These are phyloP conservation scores for Russula earlei DNA, from an alignment of 768 basidiomycete genomes.

Conservation along the genomic window DNA sequence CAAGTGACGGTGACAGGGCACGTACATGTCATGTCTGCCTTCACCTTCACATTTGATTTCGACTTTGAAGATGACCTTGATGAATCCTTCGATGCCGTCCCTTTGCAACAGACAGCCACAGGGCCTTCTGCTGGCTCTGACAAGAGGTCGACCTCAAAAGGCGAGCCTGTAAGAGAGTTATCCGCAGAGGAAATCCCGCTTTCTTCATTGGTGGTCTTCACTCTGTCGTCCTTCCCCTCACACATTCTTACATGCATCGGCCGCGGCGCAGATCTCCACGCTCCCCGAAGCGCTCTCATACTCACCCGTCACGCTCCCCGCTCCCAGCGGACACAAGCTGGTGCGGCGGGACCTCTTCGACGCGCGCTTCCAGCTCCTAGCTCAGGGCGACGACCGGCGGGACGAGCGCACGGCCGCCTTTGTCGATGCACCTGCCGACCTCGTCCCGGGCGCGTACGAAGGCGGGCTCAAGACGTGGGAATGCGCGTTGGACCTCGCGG, in stretches of 20 bases:
- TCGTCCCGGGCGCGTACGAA: constrained; percentile 89
- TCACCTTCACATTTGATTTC: constrained; percentile 58
- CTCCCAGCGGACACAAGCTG: constrained; percentile 29
- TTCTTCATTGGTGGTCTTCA: constrained; percentile 25
- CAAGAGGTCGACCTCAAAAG: background rate
- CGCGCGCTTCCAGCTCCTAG: constrained; percentile 88
- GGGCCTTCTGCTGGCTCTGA: background rate
- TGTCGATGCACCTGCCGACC: constrained; percentile 77
- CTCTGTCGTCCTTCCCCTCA: background rate
- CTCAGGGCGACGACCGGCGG: constrained; percentile 29
- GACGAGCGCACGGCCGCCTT: constrained; percentile 36
- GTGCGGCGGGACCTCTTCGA: constrained; percentile 87
- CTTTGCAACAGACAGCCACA: background rate
- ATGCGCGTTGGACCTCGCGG: constrained; percentile 80
- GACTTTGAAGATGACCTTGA: constrained; percentile 40
- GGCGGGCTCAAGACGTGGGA: constrained; percentile 99
- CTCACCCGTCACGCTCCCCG: constrained; percentile 55
- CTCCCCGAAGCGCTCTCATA: constrained; percentile 73
- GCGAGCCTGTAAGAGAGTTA: background rate
- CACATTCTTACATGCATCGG: background rate
- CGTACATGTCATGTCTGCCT: no score
- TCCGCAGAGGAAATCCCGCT: constrained; percentile 17
- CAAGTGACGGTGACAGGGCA: no score
- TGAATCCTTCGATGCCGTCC: constrained; percentile 16
- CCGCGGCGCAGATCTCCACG: constrained; percentile 44